phyloP scores from a whole-genome alignment of 805 yeast species.

The Pichia gijzeniarum region DNA sequence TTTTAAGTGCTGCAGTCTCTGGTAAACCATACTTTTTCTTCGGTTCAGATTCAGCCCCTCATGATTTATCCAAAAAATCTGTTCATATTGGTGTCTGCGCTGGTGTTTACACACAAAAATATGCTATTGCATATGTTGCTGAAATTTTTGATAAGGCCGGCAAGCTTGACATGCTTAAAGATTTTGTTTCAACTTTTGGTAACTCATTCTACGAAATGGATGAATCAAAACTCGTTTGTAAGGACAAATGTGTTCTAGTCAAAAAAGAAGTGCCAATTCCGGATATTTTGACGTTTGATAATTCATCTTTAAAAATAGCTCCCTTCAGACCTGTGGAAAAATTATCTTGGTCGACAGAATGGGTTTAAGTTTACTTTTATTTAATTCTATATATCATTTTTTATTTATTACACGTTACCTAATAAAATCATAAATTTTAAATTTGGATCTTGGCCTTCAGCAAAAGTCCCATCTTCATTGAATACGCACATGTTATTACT shows the following conservation, averaged over 20 bases:
- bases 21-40: conserved; percentile 92
- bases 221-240: conserved; percentile 36
- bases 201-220: conserved; percentile 59
- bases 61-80: conserved; percentile 73
- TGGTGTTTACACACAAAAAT: conserved; percentile 92
- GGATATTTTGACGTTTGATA: conserved; percentile 40
- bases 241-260: conserved; percentile 49
- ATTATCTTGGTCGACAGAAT: conserved; percentile 66
- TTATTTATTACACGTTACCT: conserved; percentile 34
- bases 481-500: conserved; percentile 48
- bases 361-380: conserved; percentile 38
- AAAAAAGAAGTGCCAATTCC: conserved; percentile 54
- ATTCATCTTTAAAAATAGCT: conserved; percentile 48
- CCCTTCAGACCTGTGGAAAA: conserved; percentile 84
- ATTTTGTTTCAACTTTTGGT: conserved; percentile 74
- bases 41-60: conserved; percentile 98
- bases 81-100: conserved; percentile 86
- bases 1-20: conserved; percentile 81
- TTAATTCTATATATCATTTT: background rate
- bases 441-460: conserved; percentile 37
- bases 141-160: conserved; percentile 68
- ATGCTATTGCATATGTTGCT: conserved; percentile 77
- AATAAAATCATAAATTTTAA: conserved; percentile 44
- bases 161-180: conserved; percentile 58
- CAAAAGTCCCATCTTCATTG: conserved; percentile 41